Evolutionary conservation across 305 asterid genomes (phyloP), one percentile per base, ranked within the genome.

Genomic region (Fraxinus floribunda): DNA sequence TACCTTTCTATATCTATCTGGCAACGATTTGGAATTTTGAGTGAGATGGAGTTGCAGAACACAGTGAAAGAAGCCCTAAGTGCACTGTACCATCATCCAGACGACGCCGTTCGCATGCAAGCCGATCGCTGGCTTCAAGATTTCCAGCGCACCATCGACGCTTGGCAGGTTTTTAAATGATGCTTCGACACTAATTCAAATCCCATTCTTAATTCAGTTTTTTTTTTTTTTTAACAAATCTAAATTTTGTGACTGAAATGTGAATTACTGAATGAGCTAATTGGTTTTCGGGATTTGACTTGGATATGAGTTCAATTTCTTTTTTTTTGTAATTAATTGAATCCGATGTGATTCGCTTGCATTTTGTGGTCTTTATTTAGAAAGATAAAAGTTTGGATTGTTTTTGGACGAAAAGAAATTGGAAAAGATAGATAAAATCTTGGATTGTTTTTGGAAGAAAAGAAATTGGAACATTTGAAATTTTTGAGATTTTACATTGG

Each of bases 61-160:
- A 90, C 97, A 52, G 98, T 96, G 26, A 96, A 93, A 80, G 97
- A 92, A 89, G 99, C 99, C 97, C 97, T 96, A 93, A 92, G 92
- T 82, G 98, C 98, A 73, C 93, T 96, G 76, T 96, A 94, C 81
- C 99, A 94, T 83, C 98, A 96, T 77, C 98, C 98, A 9, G 98
- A 96, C 85, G 98, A 93, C 90, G 90, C 91, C 90, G 97, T 96
- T 22, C 94, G 97, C 75, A 92, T 92, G 97, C 93, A 90, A 73
- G 99, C 98, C 78, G 99, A 96, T 92, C 98, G 95, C 79, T 96
- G 98, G 98, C 94, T 96, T 66, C 99, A 96, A 84, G 92, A 93
- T 39, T 96, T 96, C 82, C 98, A 93, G 90, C 97, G 98, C 7
- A 96, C 98, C 34, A 87, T 96, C 82, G 99, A 96, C 84, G 99